Conservation (phyloP, 441 rosid species). For the Macaranga tanarius region DNA sequence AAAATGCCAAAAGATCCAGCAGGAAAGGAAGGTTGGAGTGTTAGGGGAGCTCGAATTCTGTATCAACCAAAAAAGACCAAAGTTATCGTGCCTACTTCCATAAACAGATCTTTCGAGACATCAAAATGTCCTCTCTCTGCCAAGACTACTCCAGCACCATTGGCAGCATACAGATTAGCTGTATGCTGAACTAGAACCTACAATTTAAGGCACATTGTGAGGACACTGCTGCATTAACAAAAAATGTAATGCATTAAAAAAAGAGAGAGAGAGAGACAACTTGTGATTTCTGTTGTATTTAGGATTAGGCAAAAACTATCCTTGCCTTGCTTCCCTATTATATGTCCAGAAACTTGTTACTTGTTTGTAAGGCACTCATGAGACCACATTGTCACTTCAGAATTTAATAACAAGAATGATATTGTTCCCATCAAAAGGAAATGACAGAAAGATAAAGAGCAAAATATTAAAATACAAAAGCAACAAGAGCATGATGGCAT, state of each 20-base stretch:
- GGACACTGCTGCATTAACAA: constrained; percentile 13
- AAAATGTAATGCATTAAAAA: constrained; percentile 1
- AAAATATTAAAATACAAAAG: not conserved
- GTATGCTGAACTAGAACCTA: constrained; percentile 95
- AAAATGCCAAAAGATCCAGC: constrained; percentile 18
- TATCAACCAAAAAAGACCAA: constrained; percentile 18
- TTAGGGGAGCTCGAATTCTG: not conserved
- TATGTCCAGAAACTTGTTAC: not conserved
- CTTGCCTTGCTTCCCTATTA: not conserved
- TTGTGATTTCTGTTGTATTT: constrained; percentile 1
- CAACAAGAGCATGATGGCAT: not conserved
- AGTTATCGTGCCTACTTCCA: constrained; percentile 55
- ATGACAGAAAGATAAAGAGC: not conserved
- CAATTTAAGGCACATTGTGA: constrained; percentile 12
- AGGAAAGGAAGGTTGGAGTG: not conserved
- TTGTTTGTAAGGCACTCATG: not conserved
- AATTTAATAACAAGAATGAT: not conserved
- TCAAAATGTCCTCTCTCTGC: constrained; percentile 99
- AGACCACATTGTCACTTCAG: constrained; percentile 4
- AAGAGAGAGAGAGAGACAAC: not conserved
- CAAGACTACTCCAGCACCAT: constrained; percentile 94
- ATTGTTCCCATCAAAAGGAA: not conserved
- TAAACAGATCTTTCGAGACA: constrained; percentile 94
- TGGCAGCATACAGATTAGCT: constrained; percentile 95
- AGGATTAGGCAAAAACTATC: not conserved